Percentiles rank a stretch among this genome's conserved stretches.
phyloP scores from a whole-genome alignment of 805 yeast species.

The Candida suzukii region DNA sequence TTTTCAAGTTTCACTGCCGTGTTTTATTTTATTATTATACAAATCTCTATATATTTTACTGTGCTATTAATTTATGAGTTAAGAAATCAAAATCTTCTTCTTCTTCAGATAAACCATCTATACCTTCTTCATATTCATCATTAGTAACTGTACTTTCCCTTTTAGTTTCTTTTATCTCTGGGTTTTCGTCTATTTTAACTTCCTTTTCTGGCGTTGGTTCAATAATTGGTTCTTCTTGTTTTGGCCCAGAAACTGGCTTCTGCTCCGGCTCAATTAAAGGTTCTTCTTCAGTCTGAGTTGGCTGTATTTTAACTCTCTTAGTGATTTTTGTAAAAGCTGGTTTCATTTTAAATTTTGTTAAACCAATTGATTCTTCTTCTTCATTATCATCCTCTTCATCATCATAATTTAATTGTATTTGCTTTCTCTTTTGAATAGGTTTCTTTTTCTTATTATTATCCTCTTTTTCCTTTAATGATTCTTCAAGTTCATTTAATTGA shows the following conservation, averaged over 20 bases:
- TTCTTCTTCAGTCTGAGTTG: conserved; percentile 4
- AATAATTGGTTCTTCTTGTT: too few species aligned
- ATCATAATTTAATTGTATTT: conserved; percentile 28
- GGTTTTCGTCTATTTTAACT: neutral
- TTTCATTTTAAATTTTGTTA: conserved; percentile 25
- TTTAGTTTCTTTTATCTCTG: neutral
- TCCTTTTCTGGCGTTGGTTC: neutral
- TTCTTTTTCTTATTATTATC: conserved; percentile 3
- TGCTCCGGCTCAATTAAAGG: too few species aligned
- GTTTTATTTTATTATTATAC: too few species aligned
- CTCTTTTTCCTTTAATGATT: neutral
- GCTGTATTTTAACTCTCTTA: conserved; percentile 21
- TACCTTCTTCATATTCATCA: neutral
- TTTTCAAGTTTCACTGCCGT: too few species aligned
- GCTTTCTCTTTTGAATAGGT: conserved; percentile 21
- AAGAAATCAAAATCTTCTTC: conserved; percentile 3
- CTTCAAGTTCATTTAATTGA: neutral
- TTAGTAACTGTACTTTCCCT: neutral
- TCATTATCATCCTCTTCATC: conserved; percentile 32
- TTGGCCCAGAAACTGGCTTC: too few species aligned
- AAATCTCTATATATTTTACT: too few species aligned
- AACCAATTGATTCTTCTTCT: neutral
- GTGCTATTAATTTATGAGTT: neutral
- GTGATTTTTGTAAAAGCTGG: conserved; percentile 39
- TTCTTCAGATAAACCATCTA: conserved; percentile 4